Percentiles rank a stretch among this genome's conserved stretches.
phyloP scores from a whole-genome alignment of 495 filamentous ascomycete species.

The Trypethelium eluteriae region DNA sequence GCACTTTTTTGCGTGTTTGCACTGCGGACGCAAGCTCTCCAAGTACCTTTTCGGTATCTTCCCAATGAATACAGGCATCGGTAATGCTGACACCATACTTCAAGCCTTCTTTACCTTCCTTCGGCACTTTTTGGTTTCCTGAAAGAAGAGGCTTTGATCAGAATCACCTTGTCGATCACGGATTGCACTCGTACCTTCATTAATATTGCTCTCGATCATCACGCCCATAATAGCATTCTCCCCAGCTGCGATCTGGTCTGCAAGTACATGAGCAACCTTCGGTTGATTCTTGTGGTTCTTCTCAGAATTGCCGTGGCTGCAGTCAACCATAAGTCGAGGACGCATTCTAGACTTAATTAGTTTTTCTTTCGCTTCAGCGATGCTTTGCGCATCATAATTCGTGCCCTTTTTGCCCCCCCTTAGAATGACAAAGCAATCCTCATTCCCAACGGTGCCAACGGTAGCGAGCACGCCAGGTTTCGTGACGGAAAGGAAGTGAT shows the following conservation, averaged over 20 bases:
- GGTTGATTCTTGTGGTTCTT: slow-evolving; percentile 98
- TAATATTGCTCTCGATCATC: slow-evolving; percentile 98
- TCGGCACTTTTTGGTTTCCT: slow-evolving; percentile 87
- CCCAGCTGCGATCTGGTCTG: slow-evolving; percentile 74
- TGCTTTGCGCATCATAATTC: slow-evolving; percentile 84
- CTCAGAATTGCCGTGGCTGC: slow-evolving; percentile 90
- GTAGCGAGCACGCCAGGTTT: slow-evolving; percentile 96
- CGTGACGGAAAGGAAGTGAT: slow-evolving; percentile 97
- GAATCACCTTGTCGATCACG: neutral
- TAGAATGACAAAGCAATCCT: slow-evolving; percentile 96
- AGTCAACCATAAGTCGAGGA: slow-evolving; percentile 91
- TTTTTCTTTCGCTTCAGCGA: slow-evolving; percentile 64
- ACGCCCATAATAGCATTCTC: slow-evolving; percentile 91
- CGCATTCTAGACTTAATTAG: slow-evolving; percentile 58
- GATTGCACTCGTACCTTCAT: slow-evolving; percentile 58
- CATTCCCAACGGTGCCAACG: slow-evolving; percentile 90
- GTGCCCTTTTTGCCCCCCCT: slow-evolving; percentile 88
- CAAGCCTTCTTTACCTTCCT: slow-evolving; percentile 78
- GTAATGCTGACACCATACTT: slow-evolving; percentile 97
- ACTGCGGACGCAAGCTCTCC: slow-evolving; percentile 74
- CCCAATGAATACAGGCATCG: slow-evolving; percentile 93
- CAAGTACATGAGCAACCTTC: slow-evolving; percentile 76
- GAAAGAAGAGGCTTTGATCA: slow-evolving; percentile 12
- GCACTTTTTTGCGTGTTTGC: slow-evolving; percentile 52
- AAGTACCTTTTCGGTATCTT: slow-evolving; percentile 79